These are phyloP conservation scores for Sinapis alba DNA, from an alignment of 441 rosid species.

Conservation along the genomic window DNA sequence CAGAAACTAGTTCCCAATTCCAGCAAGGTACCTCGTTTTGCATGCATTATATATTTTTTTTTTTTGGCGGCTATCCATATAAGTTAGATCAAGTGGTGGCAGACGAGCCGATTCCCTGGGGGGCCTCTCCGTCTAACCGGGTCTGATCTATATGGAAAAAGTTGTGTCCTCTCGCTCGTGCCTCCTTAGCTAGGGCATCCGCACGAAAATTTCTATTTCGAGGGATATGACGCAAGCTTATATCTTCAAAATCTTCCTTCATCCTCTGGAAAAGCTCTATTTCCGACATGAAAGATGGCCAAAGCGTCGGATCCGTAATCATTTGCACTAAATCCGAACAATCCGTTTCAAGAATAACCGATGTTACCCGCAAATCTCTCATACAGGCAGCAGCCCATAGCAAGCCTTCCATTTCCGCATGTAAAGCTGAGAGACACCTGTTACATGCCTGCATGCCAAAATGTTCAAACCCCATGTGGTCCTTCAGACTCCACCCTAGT, in stretches of 20 bases:
- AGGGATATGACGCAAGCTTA: too few species aligned
- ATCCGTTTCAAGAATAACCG: neutral
- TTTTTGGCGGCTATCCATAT: too few species aligned
- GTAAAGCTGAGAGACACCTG: neutral
- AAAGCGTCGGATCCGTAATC: neutral
- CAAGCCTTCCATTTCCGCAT: neutral
- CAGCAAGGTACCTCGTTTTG: conserved; percentile 64
- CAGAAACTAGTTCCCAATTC: conserved; percentile 97
- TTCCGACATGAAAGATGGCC: neutral
- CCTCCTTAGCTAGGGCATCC: too few species aligned
- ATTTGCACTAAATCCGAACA: neutral
- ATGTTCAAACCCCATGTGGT: neutral
- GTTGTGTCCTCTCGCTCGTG: too few species aligned
- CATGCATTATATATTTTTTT: conserved; percentile 22
- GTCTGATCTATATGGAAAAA: too few species aligned
- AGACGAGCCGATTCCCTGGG: too few species aligned
- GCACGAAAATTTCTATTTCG: too few species aligned
- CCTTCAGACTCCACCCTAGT: neutral
- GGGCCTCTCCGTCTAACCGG: too few species aligned
- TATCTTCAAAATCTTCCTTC: neutral
- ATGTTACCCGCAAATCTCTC: neutral
- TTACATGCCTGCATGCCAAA: neutral
- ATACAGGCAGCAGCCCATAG: neutral
- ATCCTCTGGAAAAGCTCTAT: neutral
- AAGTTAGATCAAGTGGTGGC: too few species aligned